Conservation (phyloP, 225 moss, liverwort and hornwort species). For the Sphagnum tenellum region DNA sequence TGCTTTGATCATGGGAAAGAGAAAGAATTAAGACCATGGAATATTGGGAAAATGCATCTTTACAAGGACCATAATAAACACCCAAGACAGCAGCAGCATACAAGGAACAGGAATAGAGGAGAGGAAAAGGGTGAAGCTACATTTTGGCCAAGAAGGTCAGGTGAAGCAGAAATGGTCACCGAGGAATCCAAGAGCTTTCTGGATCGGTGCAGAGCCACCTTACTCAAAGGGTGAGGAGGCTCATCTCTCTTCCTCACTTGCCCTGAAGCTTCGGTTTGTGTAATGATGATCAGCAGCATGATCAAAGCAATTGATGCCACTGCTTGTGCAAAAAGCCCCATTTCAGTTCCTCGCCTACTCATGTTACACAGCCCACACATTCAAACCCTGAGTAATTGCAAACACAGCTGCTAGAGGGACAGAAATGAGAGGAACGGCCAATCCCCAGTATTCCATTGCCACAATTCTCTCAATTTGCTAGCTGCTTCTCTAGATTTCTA, state of each 20-base stretch:
- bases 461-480: no score
- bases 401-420: no score
- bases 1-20: no score
- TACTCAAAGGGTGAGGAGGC: conserved; percentile 32
- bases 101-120: neutral
- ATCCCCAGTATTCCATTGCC: no score
- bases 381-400: no score
- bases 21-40: neutral
- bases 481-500: no score
- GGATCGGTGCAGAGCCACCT: conserved; percentile 24
- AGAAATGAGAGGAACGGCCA: no score
- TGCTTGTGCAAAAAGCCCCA: no score
- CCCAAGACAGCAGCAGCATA: neutral
- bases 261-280: neutral
- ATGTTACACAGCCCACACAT: no score
- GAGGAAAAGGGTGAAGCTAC: conserved; percentile 9
- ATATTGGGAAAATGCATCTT: neutral
- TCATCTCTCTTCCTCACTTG: conserved; percentile 18
- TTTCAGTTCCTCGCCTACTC: no score
- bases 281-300: no score
- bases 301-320: no score
- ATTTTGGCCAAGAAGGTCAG: conserved; percentile 36
- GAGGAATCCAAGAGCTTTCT: conserved; percentile 22
- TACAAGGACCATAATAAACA: neutral
- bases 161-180: conserved; percentile 41